phyloP scores from a whole-genome alignment of 306 rosid genomes.

The Astragalus membranaceus region DNA sequence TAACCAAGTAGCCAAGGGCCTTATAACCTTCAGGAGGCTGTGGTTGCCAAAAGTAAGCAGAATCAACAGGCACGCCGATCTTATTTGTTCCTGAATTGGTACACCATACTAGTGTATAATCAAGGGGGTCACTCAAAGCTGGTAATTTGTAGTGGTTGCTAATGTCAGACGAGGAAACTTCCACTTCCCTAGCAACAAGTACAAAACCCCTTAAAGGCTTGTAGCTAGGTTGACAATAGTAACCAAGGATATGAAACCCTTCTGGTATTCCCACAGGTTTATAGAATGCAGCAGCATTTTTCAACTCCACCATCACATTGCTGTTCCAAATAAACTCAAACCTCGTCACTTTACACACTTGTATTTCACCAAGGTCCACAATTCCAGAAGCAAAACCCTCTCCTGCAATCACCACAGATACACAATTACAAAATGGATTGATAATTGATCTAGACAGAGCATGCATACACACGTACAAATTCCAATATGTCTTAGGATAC shows the following conservation, averaged over 20 bases:
- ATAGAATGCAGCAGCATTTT: slow-evolving; percentile 50
- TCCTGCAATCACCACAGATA: slow-evolving; percentile 31
- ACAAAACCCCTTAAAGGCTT: slow-evolving; percentile 60
- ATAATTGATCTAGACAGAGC: not conserved
- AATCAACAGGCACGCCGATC: slow-evolving; percentile 18
- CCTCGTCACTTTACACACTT: slow-evolving; percentile 49
- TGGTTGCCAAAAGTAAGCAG: slow-evolving; percentile 79
- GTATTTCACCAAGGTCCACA: slow-evolving; percentile 65
- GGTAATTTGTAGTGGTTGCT: slow-evolving; percentile 29
- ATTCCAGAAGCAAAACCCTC: slow-evolving; percentile 68
- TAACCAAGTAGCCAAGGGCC: slow-evolving; percentile 68
- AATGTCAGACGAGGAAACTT: slow-evolving; percentile 19
- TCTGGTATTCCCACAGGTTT: slow-evolving; percentile 67
- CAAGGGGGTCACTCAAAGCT: slow-evolving; percentile 59
- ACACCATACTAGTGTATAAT: slow-evolving; percentile 60
- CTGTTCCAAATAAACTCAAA: slow-evolving; percentile 62
- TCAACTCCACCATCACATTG: slow-evolving; percentile 29
- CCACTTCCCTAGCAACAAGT: slow-evolving; percentile 65
- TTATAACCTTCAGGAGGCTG: slow-evolving; percentile 74
- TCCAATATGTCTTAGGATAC: not conserved
- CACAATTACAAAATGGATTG: not conserved
- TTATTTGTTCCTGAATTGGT: slow-evolving; percentile 44
- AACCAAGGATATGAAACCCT: slow-evolving; percentile 68
- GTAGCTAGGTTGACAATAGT: slow-evolving; percentile 60
- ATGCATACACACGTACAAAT: not conserved